These are phyloP conservation scores for Protomyces pachydermus DNA, from an alignment of 1,139 yeast genomes.

Conservation along the genomic window DNA sequence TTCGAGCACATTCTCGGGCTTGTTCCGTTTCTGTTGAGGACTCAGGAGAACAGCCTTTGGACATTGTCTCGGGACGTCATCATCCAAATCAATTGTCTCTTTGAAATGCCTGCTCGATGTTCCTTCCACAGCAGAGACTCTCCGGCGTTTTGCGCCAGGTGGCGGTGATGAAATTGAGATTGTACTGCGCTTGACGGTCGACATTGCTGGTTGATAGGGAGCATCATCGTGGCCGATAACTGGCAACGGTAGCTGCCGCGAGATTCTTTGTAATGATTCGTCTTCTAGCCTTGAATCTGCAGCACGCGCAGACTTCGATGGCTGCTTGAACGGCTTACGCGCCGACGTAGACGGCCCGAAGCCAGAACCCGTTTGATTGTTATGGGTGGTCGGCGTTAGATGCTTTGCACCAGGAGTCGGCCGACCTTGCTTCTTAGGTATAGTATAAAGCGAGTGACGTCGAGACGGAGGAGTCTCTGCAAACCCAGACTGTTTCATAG, in stretches of 20 bases:
- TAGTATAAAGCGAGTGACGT: too few relatives aligned
- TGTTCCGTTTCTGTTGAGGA: too few relatives aligned
- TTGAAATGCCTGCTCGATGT: too few relatives aligned
- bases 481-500: too few relatives aligned
- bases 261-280: background rate
- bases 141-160: background rate
- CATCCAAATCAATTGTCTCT: too few relatives aligned
- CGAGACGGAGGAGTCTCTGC: too few relatives aligned
- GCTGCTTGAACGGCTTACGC: background rate
- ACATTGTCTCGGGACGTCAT: too few relatives aligned
- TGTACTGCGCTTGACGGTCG: background rate
- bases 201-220: too few relatives aligned
- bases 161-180: background rate
- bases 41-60: too few relatives aligned
- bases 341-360: background rate
- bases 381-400: constrained; percentile 1
- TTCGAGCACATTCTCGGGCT: too few relatives aligned
- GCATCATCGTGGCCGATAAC: background rate
- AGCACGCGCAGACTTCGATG: background rate
- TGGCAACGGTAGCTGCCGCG: background rate
- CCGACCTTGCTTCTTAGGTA: too few relatives aligned
- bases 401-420: background rate
- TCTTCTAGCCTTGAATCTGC: background rate
- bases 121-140: background rate
- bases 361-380: constrained; percentile 8